A percentile compares a stretch with the other conserved stretches of the same genome.
These are phyloP conservation scores for Spinacia oleracea DNA, from an alignment of 179 eudicot genomes.

Conservation along the genomic window DNA sequence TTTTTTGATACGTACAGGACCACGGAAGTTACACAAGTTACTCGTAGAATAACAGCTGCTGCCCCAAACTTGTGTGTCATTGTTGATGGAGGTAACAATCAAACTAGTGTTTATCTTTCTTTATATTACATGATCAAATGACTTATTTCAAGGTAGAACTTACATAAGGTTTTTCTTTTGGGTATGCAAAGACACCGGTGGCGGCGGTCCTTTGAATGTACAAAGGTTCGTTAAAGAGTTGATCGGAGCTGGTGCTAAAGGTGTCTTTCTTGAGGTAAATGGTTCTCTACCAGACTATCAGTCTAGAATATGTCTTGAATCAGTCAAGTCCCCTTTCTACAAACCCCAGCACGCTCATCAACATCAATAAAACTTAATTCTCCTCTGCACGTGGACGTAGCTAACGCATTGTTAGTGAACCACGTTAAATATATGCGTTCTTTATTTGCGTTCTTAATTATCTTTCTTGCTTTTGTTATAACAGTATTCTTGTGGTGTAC, in stretches of 20 bases:
- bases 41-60: constrained; percentile 29
- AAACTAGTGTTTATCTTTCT: neutral
- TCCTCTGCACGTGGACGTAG: too few relatives aligned
- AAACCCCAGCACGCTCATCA: too few relatives aligned
- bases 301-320: too few relatives aligned
- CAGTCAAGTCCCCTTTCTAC: too few relatives aligned
- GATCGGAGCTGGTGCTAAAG: constrained; percentile 46
- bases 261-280: constrained; percentile 48
- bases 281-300: too few relatives aligned
- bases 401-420: too few relatives aligned
- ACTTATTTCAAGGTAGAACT: neutral
- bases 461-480: too few relatives aligned
- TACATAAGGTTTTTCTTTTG: neutral
- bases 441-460: too few relatives aligned
- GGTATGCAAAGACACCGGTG: constrained; percentile 37
- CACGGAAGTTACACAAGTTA: constrained; percentile 33
- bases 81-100: constrained; percentile 35
- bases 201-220: constrained; percentile 46
- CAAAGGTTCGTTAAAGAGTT: constrained; percentile 40
- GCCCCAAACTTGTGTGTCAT: constrained; percentile 34
- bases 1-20: constrained; percentile 24
- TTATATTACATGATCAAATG: neutral
- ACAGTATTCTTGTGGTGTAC: neutral
- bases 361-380: too few relatives aligned
- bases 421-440: too few relatives aligned